phyloP scores from a whole-genome alignment of 805 yeast species.

The Sugiyamaella smithiae region DNA sequence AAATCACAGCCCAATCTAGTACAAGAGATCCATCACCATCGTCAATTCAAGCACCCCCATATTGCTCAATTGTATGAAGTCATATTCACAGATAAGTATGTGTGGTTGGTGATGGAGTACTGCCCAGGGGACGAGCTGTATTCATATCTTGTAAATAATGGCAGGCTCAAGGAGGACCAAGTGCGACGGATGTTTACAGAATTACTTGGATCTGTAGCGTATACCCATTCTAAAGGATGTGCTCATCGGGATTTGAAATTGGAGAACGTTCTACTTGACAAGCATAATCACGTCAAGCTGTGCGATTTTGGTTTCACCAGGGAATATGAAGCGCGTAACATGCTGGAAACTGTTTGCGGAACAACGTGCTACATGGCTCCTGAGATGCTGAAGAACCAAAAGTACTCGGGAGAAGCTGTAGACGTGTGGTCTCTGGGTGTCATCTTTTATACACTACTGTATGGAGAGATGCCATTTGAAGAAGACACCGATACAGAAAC shows the following conservation, averaged over 20 bases:
- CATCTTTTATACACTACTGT: constrained; percentile 75
- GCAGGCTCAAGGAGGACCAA: constrained; percentile 27
- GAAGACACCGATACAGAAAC: constrained; percentile 70
- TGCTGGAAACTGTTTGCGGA: constrained; percentile 85
- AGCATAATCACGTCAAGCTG: constrained; percentile 74
- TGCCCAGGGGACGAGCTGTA: constrained; percentile 62
- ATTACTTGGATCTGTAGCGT: constrained; percentile 59
- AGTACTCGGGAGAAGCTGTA: constrained; percentile 71
- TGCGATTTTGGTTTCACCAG: constrained; percentile 95
- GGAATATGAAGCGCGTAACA: constrained; percentile 55
- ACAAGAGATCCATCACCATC: constrained; percentile 83
- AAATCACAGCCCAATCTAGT: constrained; percentile 81
- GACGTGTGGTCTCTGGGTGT: constrained; percentile 95
- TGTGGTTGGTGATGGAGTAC: constrained; percentile 88
- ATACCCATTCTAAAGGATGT: constrained; percentile 73
- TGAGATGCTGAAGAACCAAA: constrained; percentile 65
- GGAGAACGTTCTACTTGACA: constrained; percentile 76
- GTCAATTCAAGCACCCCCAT: constrained; percentile 78
- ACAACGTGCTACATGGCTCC: constrained; percentile 98
- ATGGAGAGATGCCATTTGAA: constrained; percentile 89
- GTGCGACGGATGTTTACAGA: constrained; percentile 31
- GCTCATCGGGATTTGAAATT: constrained; percentile 78
- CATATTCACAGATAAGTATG: constrained; percentile 69
- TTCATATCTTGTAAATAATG: constrained; percentile 31
- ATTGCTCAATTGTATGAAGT: constrained; percentile 85